Evolutionary conservation across 179 eudicot species (phyloP), one percentile per base, ranked within the genome.

Genomic region (Beta lomatogona): DNA sequence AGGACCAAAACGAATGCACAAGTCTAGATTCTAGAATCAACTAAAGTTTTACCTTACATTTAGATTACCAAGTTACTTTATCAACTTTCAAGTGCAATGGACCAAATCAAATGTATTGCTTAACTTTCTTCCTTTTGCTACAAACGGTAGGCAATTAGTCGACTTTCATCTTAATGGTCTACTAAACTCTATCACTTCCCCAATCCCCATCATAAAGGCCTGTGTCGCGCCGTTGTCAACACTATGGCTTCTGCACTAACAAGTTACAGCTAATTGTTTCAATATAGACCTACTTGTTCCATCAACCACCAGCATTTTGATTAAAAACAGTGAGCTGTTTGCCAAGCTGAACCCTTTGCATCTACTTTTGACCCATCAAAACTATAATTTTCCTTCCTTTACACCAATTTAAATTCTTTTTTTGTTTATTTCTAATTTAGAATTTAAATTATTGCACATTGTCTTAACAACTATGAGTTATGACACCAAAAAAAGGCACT

Each of bases 221-320:
- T 12, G 9, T 73, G 0, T 54, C 63, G 28, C 60, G 22, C 21
- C 12, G 28, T 54, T 4, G 22, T 55, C 60, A 54, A 54, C 22
- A 73, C 45, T 36, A 25, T 13, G 6, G 28, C 48, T 36, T 36
- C 19, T 36, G n/a, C 16, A 22, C 21, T 21, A 3, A 28, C 9
- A 75, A 75, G 65, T 7, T 50, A 57, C 77, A 75, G 14, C 77
- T 75, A 16, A 75, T 28, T 3, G 22, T 55, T 73, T 73, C 48
- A 5, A 72, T 6, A 53, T 28, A 73, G 64, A 57, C 65, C 48
- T 73, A 54, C 77, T 31, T 57, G 66, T 75, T 31, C 22, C 31
- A 19, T 25, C 48, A 73, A 73, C 64, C 77, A 75, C 15, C 66
- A 16, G 50, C 77, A 74, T 57, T 53, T 14, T 36, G 28, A 73